Evolutionary conservation across 75 land plant genomes (phyloP), one percentile per base, ranked within the genome.

Genomic region (Picea glauca): DNA sequence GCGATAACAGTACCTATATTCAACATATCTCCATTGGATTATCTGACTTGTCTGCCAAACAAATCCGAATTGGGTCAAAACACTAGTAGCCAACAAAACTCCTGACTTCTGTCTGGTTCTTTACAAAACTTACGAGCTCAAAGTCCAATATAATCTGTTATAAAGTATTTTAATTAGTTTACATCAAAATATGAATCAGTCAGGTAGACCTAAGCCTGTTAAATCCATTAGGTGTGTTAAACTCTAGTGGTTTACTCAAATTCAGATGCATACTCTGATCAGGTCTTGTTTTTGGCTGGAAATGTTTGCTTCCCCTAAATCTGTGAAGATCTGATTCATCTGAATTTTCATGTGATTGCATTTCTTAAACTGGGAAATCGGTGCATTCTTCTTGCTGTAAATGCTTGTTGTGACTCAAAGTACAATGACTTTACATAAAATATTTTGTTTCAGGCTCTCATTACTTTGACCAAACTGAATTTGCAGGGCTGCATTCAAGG

Each of bases 401-500:
- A 64, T 64, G 0, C 32, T 30, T 26, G 13, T 63, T 62, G 32
- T 21, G 2, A 12, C 11, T 64, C 15, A 33, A 17, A 64, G 13
- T 64, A 31, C 35, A 13, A 38, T 32, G 4, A 38, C 35, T 20
- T 38, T 33, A 0, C n/a, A 3, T 33, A 67, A 67, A 67, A 43
- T 18, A 35, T 33, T n/a, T 33, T n/a, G 20, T 20, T 4, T 67
- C 5, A 17, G 40, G 5, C n/a, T 43, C 40, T 40, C 59, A 17
- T 43, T 3, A 20, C 17, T 18, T 32, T 60, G n/a, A 40, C 18
- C 18, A 58, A 31, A 21, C 54, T 73, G 43, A 23, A 17, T 9
- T 58, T 60, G 20, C 43, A 76, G 86, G 83, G 56, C 64, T 74
- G 23, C 35, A 80, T 17, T 18, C 43, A 0, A 32, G 56, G 30